Base-by-base conservation (phyloP, 1,284 basidiomycete species). In the Boletus sp. region DNA sequence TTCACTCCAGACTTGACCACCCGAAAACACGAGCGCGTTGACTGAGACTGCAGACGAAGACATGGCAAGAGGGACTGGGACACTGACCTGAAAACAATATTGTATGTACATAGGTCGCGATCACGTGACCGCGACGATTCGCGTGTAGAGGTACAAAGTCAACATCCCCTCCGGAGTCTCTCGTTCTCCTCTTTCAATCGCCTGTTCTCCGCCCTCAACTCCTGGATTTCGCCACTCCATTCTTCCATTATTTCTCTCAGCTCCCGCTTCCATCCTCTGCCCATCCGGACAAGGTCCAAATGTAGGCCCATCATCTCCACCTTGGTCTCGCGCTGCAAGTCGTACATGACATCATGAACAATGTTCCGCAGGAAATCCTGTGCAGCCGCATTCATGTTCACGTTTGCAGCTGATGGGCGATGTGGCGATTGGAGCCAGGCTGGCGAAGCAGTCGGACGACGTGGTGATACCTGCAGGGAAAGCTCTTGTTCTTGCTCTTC, bases 231-330 rank as follows among this genome's bases (percentile, higher is more conserved):
- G 17, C 74, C 76, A 1, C 71, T 73, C 65, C 77, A 77, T 59
- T 81, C 78, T 37, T 77, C 76, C 74, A 85, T 78, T 51, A 76
- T 57, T 38, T 72, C 72, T 46, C 77, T 71, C 63, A 88, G 68
- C 63, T 87, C 85, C 39, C 61, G 60, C 53, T 71, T 67, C 75
- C 72, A 77, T 19, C 75, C 74, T 29, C 81, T 68, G 2, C 83
- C 82, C 78, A 87, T 81, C 46, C 76, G 70, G 25, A 88, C 69
- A 47, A 88, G 58, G 59, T 88, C 85, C 53, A 88, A 58, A 63
- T 88, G 86, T 50, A 88, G 63, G 5, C 82, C 82, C 58, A 76
- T 73, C 74, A 88, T 78, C 69, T 86, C 81, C 23, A 75, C 70
- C 57, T 76, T 75, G 25, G 78, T 79, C 64, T 88, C 83, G 53